These are phyloP conservation scores for Ramaria sp. DNA, from an alignment of 768 basidiomycete genomes.

Conservation along the genomic window DNA sequence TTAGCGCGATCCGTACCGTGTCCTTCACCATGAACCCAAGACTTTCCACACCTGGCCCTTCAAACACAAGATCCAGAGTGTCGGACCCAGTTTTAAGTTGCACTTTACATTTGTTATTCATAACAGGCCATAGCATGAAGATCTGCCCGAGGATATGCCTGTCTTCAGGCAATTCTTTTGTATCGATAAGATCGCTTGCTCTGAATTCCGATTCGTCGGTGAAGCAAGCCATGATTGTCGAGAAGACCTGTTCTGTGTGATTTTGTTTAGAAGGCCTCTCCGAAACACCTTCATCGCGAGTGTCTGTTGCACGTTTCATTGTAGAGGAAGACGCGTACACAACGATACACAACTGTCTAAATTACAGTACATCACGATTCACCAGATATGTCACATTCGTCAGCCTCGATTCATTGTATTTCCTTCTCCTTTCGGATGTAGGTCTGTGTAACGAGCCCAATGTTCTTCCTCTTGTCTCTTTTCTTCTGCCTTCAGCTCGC, in stretches of 20 bases:
- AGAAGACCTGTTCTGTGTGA: background rate
- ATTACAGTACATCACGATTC: background rate
- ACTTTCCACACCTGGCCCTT: background rate
- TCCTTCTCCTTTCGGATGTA: slow-evolving; percentile 82
- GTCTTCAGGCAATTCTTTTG: background rate
- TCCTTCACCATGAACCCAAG: background rate
- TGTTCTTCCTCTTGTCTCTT: slow-evolving; percentile 80
- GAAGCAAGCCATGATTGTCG: background rate
- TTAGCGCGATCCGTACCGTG: background rate
- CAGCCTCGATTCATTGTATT: slow-evolving; percentile 94
- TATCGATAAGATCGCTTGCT: background rate
- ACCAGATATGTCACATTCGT: slow-evolving; percentile 12
- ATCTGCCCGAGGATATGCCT: background rate
- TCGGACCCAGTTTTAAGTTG: background rate
- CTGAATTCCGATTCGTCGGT: background rate
- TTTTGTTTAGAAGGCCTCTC: background rate
- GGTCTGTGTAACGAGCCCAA: slow-evolving; percentile 85
- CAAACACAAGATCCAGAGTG: background rate
- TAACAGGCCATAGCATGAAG: background rate
- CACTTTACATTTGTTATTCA: background rate
- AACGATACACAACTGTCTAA: background rate
- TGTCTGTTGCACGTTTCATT: slow-evolving; percentile 3
- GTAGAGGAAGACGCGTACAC: background rate
- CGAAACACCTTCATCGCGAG: background rate
- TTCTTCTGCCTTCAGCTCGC: slow-evolving; percentile 60